Percentiles rank a stretch among this genome's conserved stretches.
phyloP scores from a whole-genome alignment of 2,329 filamentous ascomycete genomes.

The Alternaria brassicicola region DNA sequence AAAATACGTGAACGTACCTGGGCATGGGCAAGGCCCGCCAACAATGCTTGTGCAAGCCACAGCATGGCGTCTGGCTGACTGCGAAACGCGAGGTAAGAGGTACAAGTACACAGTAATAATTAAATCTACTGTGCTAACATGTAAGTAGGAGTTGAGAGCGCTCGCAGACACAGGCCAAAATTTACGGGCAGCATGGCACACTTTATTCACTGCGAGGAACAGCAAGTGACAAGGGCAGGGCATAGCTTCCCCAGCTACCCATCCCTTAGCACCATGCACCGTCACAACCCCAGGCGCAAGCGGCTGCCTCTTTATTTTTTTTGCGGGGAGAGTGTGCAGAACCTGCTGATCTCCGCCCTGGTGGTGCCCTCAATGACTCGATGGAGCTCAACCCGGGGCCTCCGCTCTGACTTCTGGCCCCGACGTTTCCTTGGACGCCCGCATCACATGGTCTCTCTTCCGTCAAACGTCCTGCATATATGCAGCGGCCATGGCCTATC shows the following conservation, averaged over 20 bases:
- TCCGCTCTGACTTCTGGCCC: conserved; percentile 16
- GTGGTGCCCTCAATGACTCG: conserved; percentile 18
- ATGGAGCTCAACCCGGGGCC: conserved; percentile 23
- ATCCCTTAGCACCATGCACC: conserved; percentile 19
- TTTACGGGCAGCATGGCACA: conserved; percentile 21
- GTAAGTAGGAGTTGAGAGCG: conserved; percentile 22
- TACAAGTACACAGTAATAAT: conserved; percentile 18
- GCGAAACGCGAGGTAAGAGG: conserved; percentile 14
- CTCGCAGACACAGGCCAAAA: conserved; percentile 9
- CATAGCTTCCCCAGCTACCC: conserved; percentile 20
- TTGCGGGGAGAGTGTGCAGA: conserved; percentile 20
- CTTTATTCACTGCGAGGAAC: conserved; percentile 21
- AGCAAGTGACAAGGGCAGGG: conserved; percentile 9
- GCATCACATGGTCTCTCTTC: background rate
- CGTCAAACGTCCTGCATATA: background rate
- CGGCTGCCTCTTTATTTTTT: conserved; percentile 19
- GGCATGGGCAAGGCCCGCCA: conserved; percentile 39
- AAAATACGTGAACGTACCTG: conserved; percentile 36
- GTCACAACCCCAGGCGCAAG: conserved; percentile 17
- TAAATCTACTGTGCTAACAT: conserved; percentile 17
- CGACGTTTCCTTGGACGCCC: background rate
- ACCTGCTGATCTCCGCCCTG: conserved; percentile 31
- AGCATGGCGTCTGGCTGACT: conserved; percentile 40
- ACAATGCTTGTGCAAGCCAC: conserved; percentile 45
- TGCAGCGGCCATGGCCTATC: background rate